phyloP scores from a whole-genome alignment of 2,329 filamentous ascomycete species.

The Neopestalotiopsis sp. region DNA sequence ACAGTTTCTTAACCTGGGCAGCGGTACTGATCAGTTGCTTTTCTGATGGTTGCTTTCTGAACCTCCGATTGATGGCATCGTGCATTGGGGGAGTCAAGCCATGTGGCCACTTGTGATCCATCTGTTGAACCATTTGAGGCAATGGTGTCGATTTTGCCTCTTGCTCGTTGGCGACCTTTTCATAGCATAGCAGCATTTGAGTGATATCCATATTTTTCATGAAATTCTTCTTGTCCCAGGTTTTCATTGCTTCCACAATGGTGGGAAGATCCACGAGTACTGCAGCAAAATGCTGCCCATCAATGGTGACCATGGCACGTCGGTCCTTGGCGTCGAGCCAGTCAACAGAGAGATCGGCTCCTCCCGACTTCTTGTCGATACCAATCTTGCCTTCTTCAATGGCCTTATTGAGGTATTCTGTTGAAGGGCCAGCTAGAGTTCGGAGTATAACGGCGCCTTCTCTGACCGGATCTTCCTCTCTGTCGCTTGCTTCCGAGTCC shows the following conservation, averaged over 20 bases:
- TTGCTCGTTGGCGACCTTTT: slow-evolving; percentile 67
- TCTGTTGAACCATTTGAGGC: slow-evolving; percentile 70
- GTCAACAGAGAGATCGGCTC: slow-evolving; percentile 79
- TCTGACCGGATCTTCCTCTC: slow-evolving; percentile 83
- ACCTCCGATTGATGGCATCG: slow-evolving; percentile 80
- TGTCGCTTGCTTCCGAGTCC: slow-evolving; percentile 93
- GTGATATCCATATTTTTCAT: slow-evolving; percentile 89
- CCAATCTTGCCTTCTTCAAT: slow-evolving; percentile 82
- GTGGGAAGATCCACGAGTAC: slow-evolving; percentile 84
- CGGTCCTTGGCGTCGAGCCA: slow-evolving; percentile 78
- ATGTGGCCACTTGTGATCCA: slow-evolving; percentile 77
- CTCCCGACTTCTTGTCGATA: slow-evolving; percentile 63
- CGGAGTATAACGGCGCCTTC: slow-evolving; percentile 90
- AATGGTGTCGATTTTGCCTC: slow-evolving; percentile 71
- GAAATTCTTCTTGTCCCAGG: slow-evolving; percentile 86
- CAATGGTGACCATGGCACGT: slow-evolving; percentile 74
- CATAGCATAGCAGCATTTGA: slow-evolving; percentile 85
- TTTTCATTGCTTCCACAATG: slow-evolving; percentile 90
- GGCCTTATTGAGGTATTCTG: slow-evolving; percentile 78
- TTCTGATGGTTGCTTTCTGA: slow-evolving; percentile 81
- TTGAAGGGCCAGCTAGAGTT: slow-evolving; percentile 85
- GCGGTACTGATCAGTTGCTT: slow-evolving; percentile 87
- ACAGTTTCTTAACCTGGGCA: slow-evolving; percentile 74
- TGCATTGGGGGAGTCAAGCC: slow-evolving; percentile 89
- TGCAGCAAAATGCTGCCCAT: slow-evolving; percentile 75